Evolutionary conservation across 1,139 yeast species (phyloP).

Genomic region (Arxiozyma slooffiae): DNA sequence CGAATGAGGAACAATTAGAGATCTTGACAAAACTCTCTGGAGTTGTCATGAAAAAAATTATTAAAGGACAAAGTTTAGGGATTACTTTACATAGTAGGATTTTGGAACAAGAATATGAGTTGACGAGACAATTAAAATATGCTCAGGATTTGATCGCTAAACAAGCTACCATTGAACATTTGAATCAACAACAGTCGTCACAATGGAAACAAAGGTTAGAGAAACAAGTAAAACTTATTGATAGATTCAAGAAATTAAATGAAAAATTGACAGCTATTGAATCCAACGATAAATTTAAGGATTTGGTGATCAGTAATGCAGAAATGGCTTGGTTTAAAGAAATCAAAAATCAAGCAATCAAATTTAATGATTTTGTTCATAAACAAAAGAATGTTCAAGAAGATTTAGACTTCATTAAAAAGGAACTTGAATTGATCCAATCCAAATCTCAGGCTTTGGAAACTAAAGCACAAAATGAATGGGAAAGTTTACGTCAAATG

Average conservation of each 20-base stretch:
- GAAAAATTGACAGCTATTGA: conserved; percentile 20
- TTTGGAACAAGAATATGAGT: conserved; percentile 29
- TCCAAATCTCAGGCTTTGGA: conserved; percentile 1
- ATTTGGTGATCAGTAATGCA: conserved; percentile 32
- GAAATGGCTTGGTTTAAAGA: conserved; percentile 41
- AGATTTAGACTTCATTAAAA: conserved; percentile 18
- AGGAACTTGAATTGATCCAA: conserved; percentile 8
- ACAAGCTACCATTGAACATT: conserved; percentile 6
- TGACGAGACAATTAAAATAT: conserved; percentile 33
- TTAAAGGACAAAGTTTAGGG: conserved; percentile 21
- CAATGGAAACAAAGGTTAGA: conserved; percentile 12
- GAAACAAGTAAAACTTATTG: conserved; percentile 30
- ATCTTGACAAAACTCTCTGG: conserved; percentile 19
- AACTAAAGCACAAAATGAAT: conserved; percentile 11
- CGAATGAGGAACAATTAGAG: conserved; percentile 24
- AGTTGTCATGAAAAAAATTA: conserved; percentile 16
- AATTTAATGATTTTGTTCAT: conserved; percentile 28
- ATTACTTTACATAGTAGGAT: conserved; percentile 28
- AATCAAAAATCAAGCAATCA: conserved; percentile 29
- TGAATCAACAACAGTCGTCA: conserved; percentile 6
- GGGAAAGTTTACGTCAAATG: conserved; percentile 20
- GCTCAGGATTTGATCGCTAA: conserved; percentile 15
- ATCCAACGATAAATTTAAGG: conserved; percentile 15
- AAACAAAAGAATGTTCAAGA: conserved; percentile 16
- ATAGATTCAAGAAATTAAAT: conserved; percentile 30